Conservation (phyloP, 2,329 filamentous ascomycete genomes). For the Mollisiaceae sp. region DNA sequence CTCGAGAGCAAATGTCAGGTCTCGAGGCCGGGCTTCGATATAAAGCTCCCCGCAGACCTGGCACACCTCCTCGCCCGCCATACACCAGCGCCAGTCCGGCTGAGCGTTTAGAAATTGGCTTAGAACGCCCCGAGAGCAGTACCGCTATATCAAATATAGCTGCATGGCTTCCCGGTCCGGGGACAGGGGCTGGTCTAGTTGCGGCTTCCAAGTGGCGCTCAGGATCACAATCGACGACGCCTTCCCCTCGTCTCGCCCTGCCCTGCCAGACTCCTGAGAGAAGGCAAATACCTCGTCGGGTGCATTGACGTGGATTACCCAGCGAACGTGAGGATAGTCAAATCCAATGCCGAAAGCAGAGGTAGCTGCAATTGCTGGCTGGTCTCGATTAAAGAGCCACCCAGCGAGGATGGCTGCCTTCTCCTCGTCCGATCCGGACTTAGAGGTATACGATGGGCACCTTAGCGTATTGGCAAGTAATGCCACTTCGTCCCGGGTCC, state of each 20-base stretch:
- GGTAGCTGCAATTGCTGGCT: constrained; percentile 20
- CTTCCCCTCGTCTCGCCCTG: constrained; percentile 11
- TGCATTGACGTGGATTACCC: constrained; percentile 18
- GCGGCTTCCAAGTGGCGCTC: background rate
- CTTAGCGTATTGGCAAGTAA: constrained; percentile 17
- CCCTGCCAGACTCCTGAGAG: constrained; percentile 22
- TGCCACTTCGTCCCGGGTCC: constrained; percentile 18
- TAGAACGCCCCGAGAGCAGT: constrained; percentile 21
- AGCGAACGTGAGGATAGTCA: constrained; percentile 13
- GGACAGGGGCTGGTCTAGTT: constrained; percentile 1
- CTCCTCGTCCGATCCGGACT: constrained; percentile 16
- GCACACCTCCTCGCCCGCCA: constrained; percentile 15
- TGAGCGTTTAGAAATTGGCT: constrained; percentile 28
- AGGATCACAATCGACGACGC: constrained; percentile 25
- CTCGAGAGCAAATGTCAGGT: background rate
- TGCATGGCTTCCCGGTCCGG: constrained; percentile 23
- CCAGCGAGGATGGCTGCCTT: constrained; percentile 21
- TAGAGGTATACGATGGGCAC: constrained; percentile 13
- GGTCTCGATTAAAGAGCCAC: constrained; percentile 12
- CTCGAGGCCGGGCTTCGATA: background rate
- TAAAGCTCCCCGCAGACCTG: constrained; percentile 8
- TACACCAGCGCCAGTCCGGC: constrained; percentile 24
- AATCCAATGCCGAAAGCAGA: constrained; percentile 21
- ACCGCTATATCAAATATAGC: constrained; percentile 19
- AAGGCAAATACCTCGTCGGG: constrained; percentile 17